phyloP scores from a whole-genome alignment of 1,284 basidiomycete species.

The Sphagnurus paluster region DNA sequence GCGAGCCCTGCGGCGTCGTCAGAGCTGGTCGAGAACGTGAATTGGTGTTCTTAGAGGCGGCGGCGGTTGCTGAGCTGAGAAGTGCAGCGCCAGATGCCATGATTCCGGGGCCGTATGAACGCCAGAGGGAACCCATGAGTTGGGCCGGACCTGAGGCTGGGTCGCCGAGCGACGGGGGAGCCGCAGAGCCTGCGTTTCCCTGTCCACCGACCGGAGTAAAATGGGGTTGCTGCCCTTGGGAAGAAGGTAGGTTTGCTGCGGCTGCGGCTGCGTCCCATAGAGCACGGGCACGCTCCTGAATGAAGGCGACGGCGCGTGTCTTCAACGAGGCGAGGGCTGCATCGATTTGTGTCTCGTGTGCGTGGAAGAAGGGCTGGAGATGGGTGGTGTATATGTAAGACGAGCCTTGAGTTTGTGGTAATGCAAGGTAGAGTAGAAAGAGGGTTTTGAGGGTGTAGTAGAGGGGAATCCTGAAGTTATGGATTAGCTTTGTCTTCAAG shows the following conservation, averaged over 20 bases:
- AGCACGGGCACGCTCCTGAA: conserved; percentile 62
- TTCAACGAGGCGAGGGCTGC: conserved; percentile 64
- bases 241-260: conserved; percentile 42
- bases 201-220: conserved; percentile 15
- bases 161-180: conserved; percentile 51
- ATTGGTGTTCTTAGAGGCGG: conserved; percentile 27
- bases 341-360: conserved; percentile 82
- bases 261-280: conserved; percentile 66
- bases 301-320: conserved; percentile 56
- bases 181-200: conserved; percentile 38
- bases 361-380: conserved; percentile 76
- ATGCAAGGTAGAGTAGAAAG: conserved; percentile 84
- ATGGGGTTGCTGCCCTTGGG: conserved; percentile 34
- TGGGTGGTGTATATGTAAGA: conserved; percentile 78
- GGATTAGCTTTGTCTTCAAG: conserved; percentile 7
- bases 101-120: conserved; percentile 71
- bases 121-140: conserved; percentile 66
- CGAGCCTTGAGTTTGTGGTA: conserved; percentile 87
- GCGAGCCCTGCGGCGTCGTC: conserved; percentile 18
- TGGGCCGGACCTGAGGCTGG: conserved; percentile 64
- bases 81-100: conserved; percentile 64
- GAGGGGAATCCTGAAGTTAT: conserved; percentile 73
- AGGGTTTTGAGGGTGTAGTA: conserved; percentile 85
- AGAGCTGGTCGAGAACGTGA: conserved; percentile 20
- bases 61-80: conserved; percentile 46